Conservation (phyloP, 1,284 basidiomycete species). For the Cutaneotrichosporon spelunceum region DNA sequence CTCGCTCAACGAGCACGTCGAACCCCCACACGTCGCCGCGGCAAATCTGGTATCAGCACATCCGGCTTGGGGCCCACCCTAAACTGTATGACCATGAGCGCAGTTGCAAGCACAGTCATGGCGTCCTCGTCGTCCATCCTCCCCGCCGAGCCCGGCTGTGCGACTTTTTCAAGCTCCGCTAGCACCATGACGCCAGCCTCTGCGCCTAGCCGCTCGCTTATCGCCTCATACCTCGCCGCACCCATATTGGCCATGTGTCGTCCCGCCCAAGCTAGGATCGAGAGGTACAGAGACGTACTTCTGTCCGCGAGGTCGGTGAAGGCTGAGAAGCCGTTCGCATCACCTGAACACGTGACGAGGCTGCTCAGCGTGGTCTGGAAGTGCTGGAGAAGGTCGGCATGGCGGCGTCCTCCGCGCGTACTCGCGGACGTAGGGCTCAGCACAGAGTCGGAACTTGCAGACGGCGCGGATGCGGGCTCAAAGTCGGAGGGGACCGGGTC, state of each 20-base stretch:
- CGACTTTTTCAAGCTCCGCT: neutral
- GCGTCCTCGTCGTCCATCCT: slow-evolving; percentile 3
- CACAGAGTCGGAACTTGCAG: neutral
- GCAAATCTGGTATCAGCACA: neutral
- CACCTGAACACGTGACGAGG: slow-evolving; percentile 1
- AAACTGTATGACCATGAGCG: slow-evolving; percentile 5
- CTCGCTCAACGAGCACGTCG: neutral
- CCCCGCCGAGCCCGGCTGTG: slow-evolving; percentile 1
- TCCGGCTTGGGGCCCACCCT: neutral
- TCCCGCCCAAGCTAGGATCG: slow-evolving; percentile 2
- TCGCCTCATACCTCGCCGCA: neutral
- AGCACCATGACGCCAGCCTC: slow-evolving; percentile 1
- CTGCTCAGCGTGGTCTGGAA: slow-evolving; percentile 5
- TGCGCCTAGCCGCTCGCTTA: slow-evolving; percentile 4
- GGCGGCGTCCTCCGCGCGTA: neutral
- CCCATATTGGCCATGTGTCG: slow-evolving; percentile 2
- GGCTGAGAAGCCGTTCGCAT: neutral
- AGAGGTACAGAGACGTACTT: slow-evolving; percentile 2
- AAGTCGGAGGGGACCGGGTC: neutral
- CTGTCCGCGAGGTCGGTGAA: slow-evolving; percentile 3
- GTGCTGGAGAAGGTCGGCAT: neutral
- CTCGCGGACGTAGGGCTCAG: neutral
- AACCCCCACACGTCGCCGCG: slow-evolving; percentile 3
- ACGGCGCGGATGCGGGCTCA: neutral
- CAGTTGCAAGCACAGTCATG: slow-evolving; percentile 3